Evolutionary conservation across 257 asterid species (phyloP).

Genomic region (Galeopsis tetrahit): DNA sequence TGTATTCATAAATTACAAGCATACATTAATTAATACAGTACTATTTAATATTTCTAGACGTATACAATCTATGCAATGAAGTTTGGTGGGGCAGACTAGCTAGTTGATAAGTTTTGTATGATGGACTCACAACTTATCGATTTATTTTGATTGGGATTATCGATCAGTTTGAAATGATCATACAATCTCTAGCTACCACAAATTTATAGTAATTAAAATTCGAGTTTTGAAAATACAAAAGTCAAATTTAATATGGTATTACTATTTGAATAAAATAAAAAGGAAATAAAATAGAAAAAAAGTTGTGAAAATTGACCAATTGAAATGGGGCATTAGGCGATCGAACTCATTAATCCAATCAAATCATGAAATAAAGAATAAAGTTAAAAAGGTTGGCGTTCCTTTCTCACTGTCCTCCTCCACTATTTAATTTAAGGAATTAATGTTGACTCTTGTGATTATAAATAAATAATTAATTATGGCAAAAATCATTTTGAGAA

Average conservation of each 20-base stretch:
- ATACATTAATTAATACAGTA: too few species aligned
- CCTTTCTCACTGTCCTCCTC: neutral
- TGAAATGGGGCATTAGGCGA: slow-evolving; percentile 2
- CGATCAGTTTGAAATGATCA: too few species aligned
- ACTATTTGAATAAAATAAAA: neutral
- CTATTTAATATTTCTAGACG: too few species aligned
- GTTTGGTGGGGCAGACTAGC: too few species aligned
- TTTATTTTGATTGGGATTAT: too few species aligned
- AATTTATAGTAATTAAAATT: neutral
- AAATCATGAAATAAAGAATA: neutral
- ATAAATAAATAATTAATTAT: neutral
- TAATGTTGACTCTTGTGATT: slow-evolving; percentile 31
- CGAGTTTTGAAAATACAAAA: neutral
- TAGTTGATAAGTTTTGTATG: too few species aligned
- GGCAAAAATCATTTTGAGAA: neutral
- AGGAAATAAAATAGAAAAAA: neutral
- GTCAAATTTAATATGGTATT: neutral
- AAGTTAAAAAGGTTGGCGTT: neutral
- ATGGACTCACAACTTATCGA: too few species aligned
- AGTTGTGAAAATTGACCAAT: slow-evolving; percentile 16
- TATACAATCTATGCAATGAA: too few species aligned
- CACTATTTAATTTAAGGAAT: neutral
- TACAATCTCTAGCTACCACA: too few species aligned
- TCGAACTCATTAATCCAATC: slow-evolving; percentile 10
- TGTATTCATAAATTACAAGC: neutral